Conservation (phyloP, 2,329 filamentous ascomycete species). For the Hypoxylon sp. region DNA sequence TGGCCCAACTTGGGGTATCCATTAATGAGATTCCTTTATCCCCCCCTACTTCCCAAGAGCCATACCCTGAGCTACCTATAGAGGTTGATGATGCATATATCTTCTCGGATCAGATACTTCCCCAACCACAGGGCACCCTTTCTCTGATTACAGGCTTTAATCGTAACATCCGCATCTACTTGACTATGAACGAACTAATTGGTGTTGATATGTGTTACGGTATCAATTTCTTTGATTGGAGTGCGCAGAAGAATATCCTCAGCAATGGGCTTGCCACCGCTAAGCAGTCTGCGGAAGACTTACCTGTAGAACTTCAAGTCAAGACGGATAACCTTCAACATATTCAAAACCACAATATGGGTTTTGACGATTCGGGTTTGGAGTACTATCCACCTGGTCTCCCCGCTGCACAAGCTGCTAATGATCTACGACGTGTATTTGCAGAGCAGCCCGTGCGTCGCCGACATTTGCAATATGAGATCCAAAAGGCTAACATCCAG, state of each 20-base stretch:
- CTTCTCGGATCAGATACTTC: constrained; percentile 76
- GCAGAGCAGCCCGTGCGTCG: constrained; percentile 66
- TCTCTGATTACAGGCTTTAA: constrained; percentile 86
- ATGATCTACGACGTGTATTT: constrained; percentile 67
- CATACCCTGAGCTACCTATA: constrained; percentile 83
- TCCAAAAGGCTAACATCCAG: constrained; percentile 93
- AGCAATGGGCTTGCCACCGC: constrained; percentile 79
- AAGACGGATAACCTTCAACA: constrained; percentile 58
- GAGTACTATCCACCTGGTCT: constrained; percentile 68
- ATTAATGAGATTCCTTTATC: constrained; percentile 81
- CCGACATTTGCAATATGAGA: constrained; percentile 81
- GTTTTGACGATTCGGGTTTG: constrained; percentile 62
- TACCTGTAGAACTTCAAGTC: constrained; percentile 79
- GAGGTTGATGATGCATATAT: constrained; percentile 91
- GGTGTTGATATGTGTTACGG: constrained; percentile 89
- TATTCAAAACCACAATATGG: constrained; percentile 50
- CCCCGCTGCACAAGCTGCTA: constrained; percentile 61
- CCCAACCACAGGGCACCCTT: constrained; percentile 76
- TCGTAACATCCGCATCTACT: constrained; percentile 81
- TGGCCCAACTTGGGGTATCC: constrained; percentile 81
- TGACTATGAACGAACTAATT: constrained; percentile 82
- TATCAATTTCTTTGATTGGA: constrained; percentile 82
- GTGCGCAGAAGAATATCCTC: constrained; percentile 81
- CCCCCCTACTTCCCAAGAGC: constrained; percentile 80
- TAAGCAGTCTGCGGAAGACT: constrained; percentile 76